Base-by-base conservation (phyloP, 768 basidiomycete species). In the Rhizopogon vinicolor region DNA sequence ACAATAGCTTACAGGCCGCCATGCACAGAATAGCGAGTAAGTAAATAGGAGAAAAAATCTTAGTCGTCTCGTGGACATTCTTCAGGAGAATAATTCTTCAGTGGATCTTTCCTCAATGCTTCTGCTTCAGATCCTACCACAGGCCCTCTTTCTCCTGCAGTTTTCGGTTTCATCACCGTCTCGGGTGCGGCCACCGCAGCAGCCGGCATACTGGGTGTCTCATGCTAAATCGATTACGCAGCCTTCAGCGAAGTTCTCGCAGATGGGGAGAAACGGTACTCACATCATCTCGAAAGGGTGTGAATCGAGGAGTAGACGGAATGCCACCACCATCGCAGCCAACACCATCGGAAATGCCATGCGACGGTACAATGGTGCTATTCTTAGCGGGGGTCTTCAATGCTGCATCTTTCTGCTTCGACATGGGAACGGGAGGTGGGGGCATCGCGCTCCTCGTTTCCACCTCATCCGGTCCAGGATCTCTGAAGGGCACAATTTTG, bases 221-320 rank as follows among this genome's bases (percentile, higher is more conserved):
- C 54, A 45, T 60, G 61, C 65, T 68, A 54, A 42, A 56, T 31
- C 31, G 56, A 62, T 41, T 31, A 52, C 25, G 35, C 42, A 40
- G 33, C 50, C 48, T 40, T 48, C 31, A 53, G 49, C 41, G 43
- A 45, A 1, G 59, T 31, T 37, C 43, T 41, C 25, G n/a, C 13
- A 9, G 18, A 29, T 4, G 22, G 25, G 39, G 14, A 49, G 19
- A 13, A 35, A 49, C 16, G 19, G 16, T 29, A 43, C 77, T 71
- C 61, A 86, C 87, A 70, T 88, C 86, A 63, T 91, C 89, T 54
- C 80, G 77, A 71, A 86, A 91, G 13, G 89, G 88, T 44, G 78
- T 81, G 62, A 91, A 90, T 57, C 72, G 80, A 31, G 84, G 79
- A 25, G 80, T 81, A 19, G 76, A 68, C 42, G 81, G 76, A 19